Conservation (phyloP, 208 protist genomes). For the Lotmaria passim region DNA sequence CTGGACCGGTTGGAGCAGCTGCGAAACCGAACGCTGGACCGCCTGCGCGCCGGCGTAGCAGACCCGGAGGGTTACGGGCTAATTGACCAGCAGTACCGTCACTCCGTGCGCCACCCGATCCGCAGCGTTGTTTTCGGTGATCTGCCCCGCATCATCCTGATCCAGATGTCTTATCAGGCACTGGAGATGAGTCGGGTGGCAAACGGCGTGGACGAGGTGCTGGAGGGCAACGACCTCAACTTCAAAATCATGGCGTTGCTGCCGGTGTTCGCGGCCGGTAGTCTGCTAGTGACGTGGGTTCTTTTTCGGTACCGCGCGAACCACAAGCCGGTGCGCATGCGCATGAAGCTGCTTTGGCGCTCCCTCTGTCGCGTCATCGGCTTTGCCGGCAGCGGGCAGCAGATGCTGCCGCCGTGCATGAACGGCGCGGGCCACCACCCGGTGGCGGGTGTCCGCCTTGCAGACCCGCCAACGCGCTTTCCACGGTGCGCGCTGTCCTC, state of each 20-base stretch:
- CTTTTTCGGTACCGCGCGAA: constrained; percentile 39
- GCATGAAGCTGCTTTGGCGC: constrained; percentile 73
- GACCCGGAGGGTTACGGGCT: constrained; percentile 63
- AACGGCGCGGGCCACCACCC: neutral
- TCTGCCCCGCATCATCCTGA: constrained; percentile 70
- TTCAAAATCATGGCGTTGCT: constrained; percentile 83
- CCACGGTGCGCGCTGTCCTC: neutral
- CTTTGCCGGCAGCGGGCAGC: constrained; percentile 35
- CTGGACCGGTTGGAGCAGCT: constrained; percentile 44
- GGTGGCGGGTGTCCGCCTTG: neutral
- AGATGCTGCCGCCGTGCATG: constrained; percentile 16
- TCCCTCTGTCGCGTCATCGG: constrained; percentile 65
- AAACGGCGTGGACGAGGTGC: constrained; percentile 79
- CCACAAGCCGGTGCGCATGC: constrained; percentile 46
- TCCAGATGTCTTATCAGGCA: constrained; percentile 72
- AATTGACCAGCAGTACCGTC: constrained; percentile 71
- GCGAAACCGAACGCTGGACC: constrained; percentile 47
- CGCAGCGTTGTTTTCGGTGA: constrained; percentile 71
- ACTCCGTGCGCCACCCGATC: constrained; percentile 69
- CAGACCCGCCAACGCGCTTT: neutral
- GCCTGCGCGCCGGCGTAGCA: constrained; percentile 50
- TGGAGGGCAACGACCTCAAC: constrained; percentile 83
- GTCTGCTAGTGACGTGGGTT: constrained; percentile 32
- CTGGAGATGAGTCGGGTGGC: constrained; percentile 78
- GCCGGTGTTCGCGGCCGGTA: constrained; percentile 46